Base-by-base conservation (phyloP, 2,329 filamentous ascomycete species). In the Nothopassalora personata region DNA sequence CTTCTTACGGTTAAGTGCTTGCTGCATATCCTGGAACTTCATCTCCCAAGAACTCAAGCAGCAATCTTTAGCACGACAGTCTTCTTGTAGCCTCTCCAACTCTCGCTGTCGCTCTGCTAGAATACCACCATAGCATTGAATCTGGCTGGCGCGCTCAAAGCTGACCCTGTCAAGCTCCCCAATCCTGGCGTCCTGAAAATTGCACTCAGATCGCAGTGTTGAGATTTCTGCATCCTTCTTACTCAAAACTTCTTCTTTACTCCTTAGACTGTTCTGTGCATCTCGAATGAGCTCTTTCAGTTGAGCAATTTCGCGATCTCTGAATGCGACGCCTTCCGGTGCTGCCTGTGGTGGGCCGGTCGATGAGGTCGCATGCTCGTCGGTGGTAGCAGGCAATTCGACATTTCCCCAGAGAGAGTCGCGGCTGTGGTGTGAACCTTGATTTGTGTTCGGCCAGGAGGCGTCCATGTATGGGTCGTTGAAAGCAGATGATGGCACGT, bases 301-400 rank as follows among this genome's bases (percentile, higher is more conserved):
- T 39, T 57, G 57, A 45, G 60, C 57, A 34, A 70, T 68, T 52
- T 70, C 68, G 18, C 61, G 60, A 54, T 70, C 66, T 50, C 68
- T 56, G 46, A 69, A 70, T 15, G 64, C 67, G 9, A 68, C 63
- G 18, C 67, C 62, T 58, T 63, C 62, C 9, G 55, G 33, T 28
- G 54, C 56, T 10, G 56, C 19, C 18, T 33, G 27, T 31, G 15
- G 11, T 15, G 23, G 39, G 23, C 13, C 23, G 18, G 4, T 10
- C 8, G 7, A 9, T 43, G 10, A 45, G 33, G 9, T 47, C 8
- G 11, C 19, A 15, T 51, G 23, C 15, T 34, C 30, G 30, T 9
- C 27, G 5, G 49, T 30, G 30, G 23, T 27, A 31, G 48, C 33
- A 13, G 48, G 49, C 13, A 34, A n/a, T 11, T 51, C 49, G n/a